phyloP scores from a whole-genome alignment of 2,329 filamentous ascomycete genomes.

The Chaetothyriales sp. region DNA sequence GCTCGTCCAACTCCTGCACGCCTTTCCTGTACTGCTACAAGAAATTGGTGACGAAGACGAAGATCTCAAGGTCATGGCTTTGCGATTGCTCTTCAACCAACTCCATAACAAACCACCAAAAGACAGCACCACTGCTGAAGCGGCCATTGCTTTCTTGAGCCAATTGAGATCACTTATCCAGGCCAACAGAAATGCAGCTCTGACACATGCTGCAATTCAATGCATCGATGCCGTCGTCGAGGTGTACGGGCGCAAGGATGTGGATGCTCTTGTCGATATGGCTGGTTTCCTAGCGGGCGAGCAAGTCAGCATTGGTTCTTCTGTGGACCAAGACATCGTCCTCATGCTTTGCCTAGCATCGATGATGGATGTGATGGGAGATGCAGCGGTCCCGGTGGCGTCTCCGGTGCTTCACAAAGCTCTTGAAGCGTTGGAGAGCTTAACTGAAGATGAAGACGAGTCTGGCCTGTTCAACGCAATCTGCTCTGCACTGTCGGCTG shows the following conservation, averaged over 20 bases:
- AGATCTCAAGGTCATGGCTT: conserved; percentile 58
- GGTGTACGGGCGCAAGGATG: conserved; percentile 87
- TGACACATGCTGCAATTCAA: conserved; percentile 72
- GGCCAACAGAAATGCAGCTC: conserved; percentile 53
- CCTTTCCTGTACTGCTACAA: conserved; percentile 66
- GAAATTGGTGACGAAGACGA: conserved; percentile 49
- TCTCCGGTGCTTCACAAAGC: conserved; percentile 59
- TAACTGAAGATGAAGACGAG: conserved; percentile 30
- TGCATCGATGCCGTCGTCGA: conserved; percentile 89
- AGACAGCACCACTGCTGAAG: conserved; percentile 31
- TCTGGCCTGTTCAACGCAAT: conserved; percentile 63
- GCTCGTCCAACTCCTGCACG: conserved; percentile 75
- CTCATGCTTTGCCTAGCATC: conserved; percentile 71
- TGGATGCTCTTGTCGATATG: conserved; percentile 30
- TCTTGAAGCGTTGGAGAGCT: conserved; percentile 35
- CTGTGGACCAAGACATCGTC: not conserved
- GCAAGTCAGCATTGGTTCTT: not conserved
- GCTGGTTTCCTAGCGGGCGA: conserved; percentile 1
- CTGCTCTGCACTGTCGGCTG: conserved; percentile 62
- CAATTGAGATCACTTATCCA: conserved; percentile 63
- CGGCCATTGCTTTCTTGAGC: conserved; percentile 49
- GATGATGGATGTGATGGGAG: conserved; percentile 72
- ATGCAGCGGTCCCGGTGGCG: conserved; percentile 70
- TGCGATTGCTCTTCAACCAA: conserved; percentile 65
- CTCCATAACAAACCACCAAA: conserved; percentile 58